Evolutionary conservation across 768 basidiomycete genomes (phyloP), one percentile per base, ranked within the genome.

Genomic region (Russula foetens): DNA sequence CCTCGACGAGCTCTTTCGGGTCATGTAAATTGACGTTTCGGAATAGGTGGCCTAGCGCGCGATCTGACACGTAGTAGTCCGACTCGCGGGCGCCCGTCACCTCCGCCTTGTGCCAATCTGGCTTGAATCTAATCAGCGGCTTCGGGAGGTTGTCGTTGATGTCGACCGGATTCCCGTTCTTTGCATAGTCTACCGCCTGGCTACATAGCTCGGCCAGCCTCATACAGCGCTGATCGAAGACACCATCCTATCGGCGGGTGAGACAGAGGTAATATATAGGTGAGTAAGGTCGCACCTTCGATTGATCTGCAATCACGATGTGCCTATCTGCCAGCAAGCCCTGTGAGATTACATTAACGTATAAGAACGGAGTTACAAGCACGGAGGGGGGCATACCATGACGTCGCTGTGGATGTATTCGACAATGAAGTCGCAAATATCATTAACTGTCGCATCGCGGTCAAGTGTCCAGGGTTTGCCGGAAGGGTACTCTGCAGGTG

Each of bases 361-460:
- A 12, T 41, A 4, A 4, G 17, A 7, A 41, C 14, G 5, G 12
- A 17, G 7, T 4, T 41, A 41, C 7, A 15, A 19, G 17, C 35
- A 41, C 15, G 7, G 39, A 15, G 19, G 15, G 14, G 31, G 19
- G 21, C 79, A 21, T 72, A 90, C 88, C 78, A 90, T 71, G 44
- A 90, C 80, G 67, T 92, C 89, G 0, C 88, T 89, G 63, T 87
- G 79, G 68, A 93, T 90, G 60, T 90, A 93, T 67, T 92, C 84
- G 11, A 90, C 83, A 29, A 93, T 75, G 66, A 92, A 92, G 58
- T 92, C 77, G 59, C 86, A 87, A 21, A 92, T 81, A 65, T 91
- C 88, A 1, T 84, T 75, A 6, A 89, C 79, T 0, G 77, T 82
- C 60, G 82, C 81, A 5, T 80, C 76, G 24, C n/a, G 38, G n/a